Evolutionary conservation across 306 rosid genomes (phyloP).

Genomic region (Urtica urens): DNA sequence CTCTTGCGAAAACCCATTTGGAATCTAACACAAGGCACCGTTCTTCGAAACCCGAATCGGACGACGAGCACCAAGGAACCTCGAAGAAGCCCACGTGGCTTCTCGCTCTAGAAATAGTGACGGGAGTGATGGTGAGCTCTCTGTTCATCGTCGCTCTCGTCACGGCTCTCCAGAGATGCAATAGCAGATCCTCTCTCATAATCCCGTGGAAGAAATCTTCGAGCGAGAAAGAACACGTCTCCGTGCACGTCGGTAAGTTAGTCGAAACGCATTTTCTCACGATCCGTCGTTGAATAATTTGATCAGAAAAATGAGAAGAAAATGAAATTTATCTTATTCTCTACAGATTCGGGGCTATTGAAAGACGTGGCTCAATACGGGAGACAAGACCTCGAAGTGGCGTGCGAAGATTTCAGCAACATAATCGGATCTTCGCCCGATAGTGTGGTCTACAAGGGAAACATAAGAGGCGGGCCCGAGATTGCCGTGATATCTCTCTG

Average conservation of each 20-base stretch:
- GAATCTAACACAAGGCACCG: conserved; percentile 25
- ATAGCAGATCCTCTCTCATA: conserved; percentile 65
- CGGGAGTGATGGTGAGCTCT: conserved; percentile 69
- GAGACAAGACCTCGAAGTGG: conserved; percentile 95
- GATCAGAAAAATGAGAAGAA: too few species aligned
- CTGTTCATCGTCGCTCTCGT: conserved; percentile 54
- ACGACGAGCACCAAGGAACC: conserved; percentile 34
- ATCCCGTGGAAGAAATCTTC: conserved; percentile 88
- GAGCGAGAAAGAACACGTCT: conserved; percentile 53
- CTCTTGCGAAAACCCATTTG: conserved; percentile 51
- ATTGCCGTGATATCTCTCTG: conserved; percentile 89
- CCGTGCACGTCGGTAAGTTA: conserved; percentile 52
- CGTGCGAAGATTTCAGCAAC: conserved; percentile 98
- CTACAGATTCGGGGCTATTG: conserved; percentile 66
- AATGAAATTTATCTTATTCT: neutral
- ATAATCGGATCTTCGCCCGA: conserved; percentile 97
- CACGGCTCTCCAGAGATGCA: conserved; percentile 52
- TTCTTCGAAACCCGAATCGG: conserved; percentile 21
- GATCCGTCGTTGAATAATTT: too few species aligned
- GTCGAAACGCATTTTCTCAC: conserved; percentile 10
- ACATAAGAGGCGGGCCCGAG: conserved; percentile 84
- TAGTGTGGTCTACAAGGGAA: conserved; percentile 92
- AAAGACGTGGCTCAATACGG: conserved; percentile 64
- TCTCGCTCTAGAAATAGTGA: conserved; percentile 63
- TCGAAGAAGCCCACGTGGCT: conserved; percentile 83